A percentile compares a stretch with the other conserved stretches of the same genome.
These are phyloP conservation scores for Metschnikowia baotianmanensis DNA, from an alignment of 805 yeast species.

Conservation along the genomic window DNA sequence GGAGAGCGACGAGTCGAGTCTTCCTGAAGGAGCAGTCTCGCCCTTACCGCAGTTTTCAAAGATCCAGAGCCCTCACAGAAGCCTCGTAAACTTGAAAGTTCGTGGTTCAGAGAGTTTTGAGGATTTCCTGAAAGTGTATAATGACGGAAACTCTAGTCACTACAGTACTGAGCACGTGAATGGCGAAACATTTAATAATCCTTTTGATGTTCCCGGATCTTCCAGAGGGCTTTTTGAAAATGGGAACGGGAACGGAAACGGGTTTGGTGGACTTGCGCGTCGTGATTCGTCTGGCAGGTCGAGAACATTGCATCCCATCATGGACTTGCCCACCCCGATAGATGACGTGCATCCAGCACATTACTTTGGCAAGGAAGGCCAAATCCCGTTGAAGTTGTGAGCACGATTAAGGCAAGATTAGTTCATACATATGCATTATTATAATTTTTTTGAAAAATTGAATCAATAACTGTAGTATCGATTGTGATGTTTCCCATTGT, in stretches of 20 bases:
- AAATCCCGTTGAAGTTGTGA: constrained; percentile 7
- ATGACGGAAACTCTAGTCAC: constrained; percentile 1
- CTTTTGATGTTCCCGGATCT: background rate
- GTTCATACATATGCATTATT: too few relatives aligned
- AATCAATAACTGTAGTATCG: too few relatives aligned
- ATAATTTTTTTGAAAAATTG: too few relatives aligned
- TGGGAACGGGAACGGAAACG: too few relatives aligned
- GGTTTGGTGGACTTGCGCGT: background rate
- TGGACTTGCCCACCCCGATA: constrained; percentile 27
- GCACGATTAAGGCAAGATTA: too few relatives aligned
- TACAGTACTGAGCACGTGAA: constrained; percentile 1
- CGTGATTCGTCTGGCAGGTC: background rate
- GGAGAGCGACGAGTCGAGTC: constrained; percentile 6
- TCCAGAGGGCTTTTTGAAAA: background rate
- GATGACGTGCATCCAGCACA: constrained; percentile 18
- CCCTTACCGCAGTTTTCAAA: constrained; percentile 3
- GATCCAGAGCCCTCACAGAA: constrained; percentile 5
- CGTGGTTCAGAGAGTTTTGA: constrained; percentile 4
- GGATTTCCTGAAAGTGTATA: background rate
- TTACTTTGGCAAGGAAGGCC: constrained; percentile 8
- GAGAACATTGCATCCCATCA: constrained; percentile 22
- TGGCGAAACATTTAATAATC: constrained; percentile 7
- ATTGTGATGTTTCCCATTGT: too few relatives aligned
- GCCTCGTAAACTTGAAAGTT: background rate
- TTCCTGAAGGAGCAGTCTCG: constrained; percentile 5